These are phyloP conservation scores for Annona cherimola DNA, from an alignment of 164 flowering plant species.

Conservation along the genomic window DNA sequence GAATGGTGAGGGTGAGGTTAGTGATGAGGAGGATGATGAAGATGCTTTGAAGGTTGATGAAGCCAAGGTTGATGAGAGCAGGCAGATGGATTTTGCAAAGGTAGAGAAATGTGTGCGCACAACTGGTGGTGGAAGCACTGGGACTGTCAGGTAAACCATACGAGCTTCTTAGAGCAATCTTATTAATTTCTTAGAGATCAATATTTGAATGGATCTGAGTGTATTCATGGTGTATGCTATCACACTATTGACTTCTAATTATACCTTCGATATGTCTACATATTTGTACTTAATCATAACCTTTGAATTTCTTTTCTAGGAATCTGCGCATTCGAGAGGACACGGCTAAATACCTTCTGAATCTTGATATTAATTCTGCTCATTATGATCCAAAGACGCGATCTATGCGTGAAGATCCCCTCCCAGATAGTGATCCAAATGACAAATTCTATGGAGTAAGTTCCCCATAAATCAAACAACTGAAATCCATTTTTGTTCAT, in stretches of 20 bases:
- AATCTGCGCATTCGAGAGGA: constrained; percentile 93
- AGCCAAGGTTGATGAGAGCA: constrained; percentile 90
- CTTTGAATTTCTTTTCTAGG: constrained; percentile 22
- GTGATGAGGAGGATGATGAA: constrained; percentile 76
- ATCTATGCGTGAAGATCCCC: constrained; percentile 94
- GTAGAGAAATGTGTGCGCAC: constrained; percentile 99
- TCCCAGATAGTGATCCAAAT: constrained; percentile 81
- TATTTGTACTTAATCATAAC: neutral
- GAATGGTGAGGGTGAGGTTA: constrained; percentile 38
- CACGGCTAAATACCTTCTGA: constrained; percentile 82
- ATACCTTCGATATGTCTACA: neutral
- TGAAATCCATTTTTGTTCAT: too few species aligned
- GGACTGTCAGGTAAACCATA: constrained; percentile 90
- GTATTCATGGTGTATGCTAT: too few species aligned
- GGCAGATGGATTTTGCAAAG: constrained; percentile 91
- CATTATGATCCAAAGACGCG: constrained; percentile 88
- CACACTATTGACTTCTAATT: too few species aligned
- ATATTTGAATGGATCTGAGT: too few species aligned
- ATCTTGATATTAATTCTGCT: constrained; percentile 86
- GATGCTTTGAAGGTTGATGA: constrained; percentile 73
- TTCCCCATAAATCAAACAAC: constrained; percentile 1
- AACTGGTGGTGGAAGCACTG: constrained; percentile 97
- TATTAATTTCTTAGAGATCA: too few species aligned
- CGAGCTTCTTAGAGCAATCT: too few species aligned
- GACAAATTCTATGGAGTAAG: constrained; percentile 73